These are phyloP conservation scores for Vicia sativa DNA, from an alignment of 306 rosid genomes.

Conservation along the genomic window DNA sequence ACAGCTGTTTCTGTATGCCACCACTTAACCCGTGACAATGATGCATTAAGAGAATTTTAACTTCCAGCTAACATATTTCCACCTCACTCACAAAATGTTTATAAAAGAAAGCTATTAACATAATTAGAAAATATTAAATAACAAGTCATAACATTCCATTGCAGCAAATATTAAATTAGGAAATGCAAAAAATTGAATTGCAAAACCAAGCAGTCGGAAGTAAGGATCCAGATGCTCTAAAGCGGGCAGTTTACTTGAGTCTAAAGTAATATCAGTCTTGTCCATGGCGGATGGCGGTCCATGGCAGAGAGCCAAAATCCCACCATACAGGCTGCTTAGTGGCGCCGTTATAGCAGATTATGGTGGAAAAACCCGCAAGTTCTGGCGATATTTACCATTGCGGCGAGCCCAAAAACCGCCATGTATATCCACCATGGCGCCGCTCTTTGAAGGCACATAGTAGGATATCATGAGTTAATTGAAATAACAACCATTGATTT, in stretches of 20 bases:
- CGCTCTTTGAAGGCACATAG: background rate
- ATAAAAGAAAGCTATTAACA: conserved; percentile 15
- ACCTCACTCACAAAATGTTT: conserved; percentile 13
- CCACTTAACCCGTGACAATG: background rate
- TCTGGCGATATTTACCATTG: no score
- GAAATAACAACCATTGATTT: conserved; percentile 17
- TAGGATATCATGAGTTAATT: conserved; percentile 3
- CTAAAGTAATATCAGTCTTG: background rate
- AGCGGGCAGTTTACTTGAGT: background rate
- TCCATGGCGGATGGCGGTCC: no score
- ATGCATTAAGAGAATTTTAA: background rate
- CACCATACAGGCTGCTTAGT: no score
- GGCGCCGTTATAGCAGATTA: no score
- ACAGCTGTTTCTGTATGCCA: background rate
- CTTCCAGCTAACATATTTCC: conserved; percentile 2
- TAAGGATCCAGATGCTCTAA: background rate
- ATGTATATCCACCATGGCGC: no score
- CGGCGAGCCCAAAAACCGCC: no score
- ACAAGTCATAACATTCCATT: conserved; percentile 13
- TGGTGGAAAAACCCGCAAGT: no score
- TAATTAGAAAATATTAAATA: background rate
- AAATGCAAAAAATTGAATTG: background rate
- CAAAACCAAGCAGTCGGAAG: background rate
- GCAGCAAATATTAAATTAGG: conserved; percentile 7
- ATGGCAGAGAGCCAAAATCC: no score